Conservation (phyloP, 306 rosid genomes). For the Quercus gilva region DNA sequence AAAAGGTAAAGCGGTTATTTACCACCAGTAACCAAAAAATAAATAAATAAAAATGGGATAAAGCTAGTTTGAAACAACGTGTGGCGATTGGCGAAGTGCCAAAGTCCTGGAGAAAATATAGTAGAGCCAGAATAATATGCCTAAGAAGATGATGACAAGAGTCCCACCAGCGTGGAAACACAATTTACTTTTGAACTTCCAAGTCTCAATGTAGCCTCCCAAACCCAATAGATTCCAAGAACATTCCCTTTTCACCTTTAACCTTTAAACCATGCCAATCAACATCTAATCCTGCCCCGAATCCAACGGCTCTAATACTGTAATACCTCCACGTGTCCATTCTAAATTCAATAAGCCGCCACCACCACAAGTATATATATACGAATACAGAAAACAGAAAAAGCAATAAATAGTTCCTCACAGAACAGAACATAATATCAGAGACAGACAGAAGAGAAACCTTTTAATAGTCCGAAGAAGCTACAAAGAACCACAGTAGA, state of each 20-base stretch:
- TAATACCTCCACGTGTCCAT: conserved; percentile 18
- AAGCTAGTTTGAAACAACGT: too few species aligned
- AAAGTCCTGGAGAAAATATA: too few species aligned
- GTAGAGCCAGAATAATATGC: too few species aligned
- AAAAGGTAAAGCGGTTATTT: too few species aligned
- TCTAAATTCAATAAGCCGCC: neutral
- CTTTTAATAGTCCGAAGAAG: neutral
- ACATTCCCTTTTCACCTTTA: neutral
- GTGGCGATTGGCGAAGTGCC: too few species aligned
- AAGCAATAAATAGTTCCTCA: neutral
- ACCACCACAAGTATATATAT: neutral
- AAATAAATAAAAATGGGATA: too few species aligned
- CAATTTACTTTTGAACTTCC: too few species aligned
- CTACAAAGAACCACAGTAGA: neutral
- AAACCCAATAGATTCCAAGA: neutral
- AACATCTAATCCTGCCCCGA: neutral
- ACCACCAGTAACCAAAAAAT: too few species aligned
- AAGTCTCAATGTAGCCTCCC: too few species aligned
- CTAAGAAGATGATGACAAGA: too few species aligned
- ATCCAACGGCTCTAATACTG: neutral
- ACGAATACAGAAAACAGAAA: neutral
- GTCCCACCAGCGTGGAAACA: too few species aligned
- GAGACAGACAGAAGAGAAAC: neutral
- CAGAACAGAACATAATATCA: neutral
- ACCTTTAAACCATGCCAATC: neutral